These are phyloP conservation scores for Phytophthora crassamura DNA, from an alignment of 352 stramenopile species.

Conservation along the genomic window DNA sequence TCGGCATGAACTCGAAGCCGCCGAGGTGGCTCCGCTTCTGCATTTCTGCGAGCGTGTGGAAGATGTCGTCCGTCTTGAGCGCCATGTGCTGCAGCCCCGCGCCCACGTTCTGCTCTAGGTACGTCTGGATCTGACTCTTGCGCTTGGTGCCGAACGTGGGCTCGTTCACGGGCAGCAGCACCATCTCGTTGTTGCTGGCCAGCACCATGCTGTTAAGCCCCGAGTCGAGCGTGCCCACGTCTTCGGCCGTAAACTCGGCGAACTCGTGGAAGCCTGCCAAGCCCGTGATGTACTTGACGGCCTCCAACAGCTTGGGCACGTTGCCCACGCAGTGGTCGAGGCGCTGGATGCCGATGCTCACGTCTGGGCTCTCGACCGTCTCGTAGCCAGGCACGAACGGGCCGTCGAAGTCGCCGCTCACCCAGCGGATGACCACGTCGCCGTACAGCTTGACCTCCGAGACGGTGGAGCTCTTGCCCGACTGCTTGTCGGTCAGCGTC, in stretches of 20 bases:
- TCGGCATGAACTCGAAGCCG: conserved; percentile 89
- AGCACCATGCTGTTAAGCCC: conserved; percentile 96
- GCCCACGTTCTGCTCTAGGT: conserved; percentile 95
- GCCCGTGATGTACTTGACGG: conserved; percentile 81
- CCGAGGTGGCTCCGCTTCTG: conserved; percentile 72
- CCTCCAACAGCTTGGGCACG: conserved; percentile 89
- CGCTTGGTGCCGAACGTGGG: conserved; percentile 92
- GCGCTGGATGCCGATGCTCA: conserved; percentile 83
- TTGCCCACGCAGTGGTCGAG: conserved; percentile 93
- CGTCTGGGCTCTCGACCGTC: conserved; percentile 51
- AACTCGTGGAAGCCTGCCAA: conserved; percentile 94
- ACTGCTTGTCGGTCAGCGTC: conserved; percentile 62
- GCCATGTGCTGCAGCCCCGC: conserved; percentile 96
- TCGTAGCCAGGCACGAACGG: conserved; percentile 86
- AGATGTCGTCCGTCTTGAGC: conserved; percentile 97
- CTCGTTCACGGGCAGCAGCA: conserved; percentile 96
- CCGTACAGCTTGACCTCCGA: conserved; percentile 90
- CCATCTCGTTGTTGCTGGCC: conserved; percentile 93
- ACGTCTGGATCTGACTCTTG: conserved; percentile 97
- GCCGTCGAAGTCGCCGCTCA: conserved; percentile 81
- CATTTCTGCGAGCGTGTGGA: conserved; percentile 91
- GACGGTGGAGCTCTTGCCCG: conserved; percentile 60
- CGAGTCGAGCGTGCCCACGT: conserved; percentile 95
- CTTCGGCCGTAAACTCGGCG: conserved; percentile 94
- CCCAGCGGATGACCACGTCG: conserved; percentile 88